Evolutionary conservation across 2,329 filamentous ascomycete genomes (phyloP), one percentile per base, ranked within the genome.

Genomic region (Achaetomium macrosporum): DNA sequence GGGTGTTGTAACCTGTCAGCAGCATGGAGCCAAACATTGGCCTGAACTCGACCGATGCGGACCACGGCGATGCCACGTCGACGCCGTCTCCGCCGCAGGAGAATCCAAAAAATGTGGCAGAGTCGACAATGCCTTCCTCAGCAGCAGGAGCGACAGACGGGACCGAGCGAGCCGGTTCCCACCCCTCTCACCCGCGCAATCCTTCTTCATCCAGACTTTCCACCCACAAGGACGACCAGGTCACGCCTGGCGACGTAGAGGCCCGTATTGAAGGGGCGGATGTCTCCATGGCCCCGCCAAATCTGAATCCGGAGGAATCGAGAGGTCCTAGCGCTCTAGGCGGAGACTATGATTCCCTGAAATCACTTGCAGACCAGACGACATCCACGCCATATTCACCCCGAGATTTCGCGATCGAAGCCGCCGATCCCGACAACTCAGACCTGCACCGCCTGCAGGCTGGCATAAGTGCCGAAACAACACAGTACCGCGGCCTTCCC

Each of bases 241-340:
- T 76, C 52, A 82, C 86, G 62, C 75, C 83, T 33, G 79, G 79
- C 58, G 79, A 77, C 30, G 79, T 77, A 55, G 75, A 77, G 51
- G 73, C 74, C 57, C 75, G 79, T 66, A 75, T 78, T 57, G 81
- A 82, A 53, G 76, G 77, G 63, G 75, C 82, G 52, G 84, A 76
- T 66, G 74, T 85, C 56, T 85, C 80, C 59, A 84, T 87, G 78
- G 81, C 83, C 37, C 76, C 81, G 53, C 75, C 77, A 30, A 65
- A 70, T 16, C 40, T 40, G 37, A 55, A 47, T 39, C 31, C 44
- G 59, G 39, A 39, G 30, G 47, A 44, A 3, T 25, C 39, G 15
- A 31, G 35, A n/a, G 2, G 13, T n/a, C n/a, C n/a, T 13, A 19
- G 35, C 29, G 13, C 13, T 19, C 66, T 47, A 69, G 68, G 64